Evolutionary conservation across 169 alveolate genomes (phyloP), one percentile per base, ranked within the genome.

Genomic region (Nephromyces sp.): DNA sequence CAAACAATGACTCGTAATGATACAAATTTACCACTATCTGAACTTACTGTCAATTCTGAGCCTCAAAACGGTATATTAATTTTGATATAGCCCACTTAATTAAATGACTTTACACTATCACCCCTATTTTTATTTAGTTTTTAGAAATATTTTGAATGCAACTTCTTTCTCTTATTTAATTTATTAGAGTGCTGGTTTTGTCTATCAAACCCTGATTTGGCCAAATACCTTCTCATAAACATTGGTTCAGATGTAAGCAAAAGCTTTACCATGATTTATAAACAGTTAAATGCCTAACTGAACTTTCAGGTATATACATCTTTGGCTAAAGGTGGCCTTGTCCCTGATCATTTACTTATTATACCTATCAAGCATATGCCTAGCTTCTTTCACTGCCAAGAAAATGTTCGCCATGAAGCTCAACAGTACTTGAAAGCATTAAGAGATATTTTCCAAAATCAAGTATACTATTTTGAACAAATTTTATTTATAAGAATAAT

Each of bases 101-200:
- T n/a, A n/a, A n/a, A n/a, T n/a, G n/a, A n/a, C n/a, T n/a, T n/a
- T n/a, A n/a, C n/a, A n/a, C n/a, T n/a, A n/a, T n/a, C n/a, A n/a
- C n/a, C n/a, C n/a, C n/a, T n/a, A n/a, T n/a, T n/a, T n/a, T n/a
- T n/a, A n/a, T n/a, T n/a, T n/a, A n/a, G n/a, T n/a, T 43, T 43
- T n/a, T 15, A 15, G 57, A 43, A 15, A n/a, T 15, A 43, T 15
- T 43, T 43, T 43, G 57, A 15, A 43, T 43, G n/a, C 15, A 43
- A 43, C n/a, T 15, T 15, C 15, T 43, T 43, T 43, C n/a, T 43
- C n/a, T 15, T n/a, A 15, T n/a, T 43, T 43, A 15, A 43, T 43
- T 43, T 43, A 43, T 43, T n/a, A 68, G 84, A 78, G 15, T 78
- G 84, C 66, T 78, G 84, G 84, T 78, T 78, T 24, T 78, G 84